Evolutionary conservation across 441 rosid species (phyloP), one percentile per base, ranked within the genome.

Genomic region (Biscutella laevigata): DNA sequence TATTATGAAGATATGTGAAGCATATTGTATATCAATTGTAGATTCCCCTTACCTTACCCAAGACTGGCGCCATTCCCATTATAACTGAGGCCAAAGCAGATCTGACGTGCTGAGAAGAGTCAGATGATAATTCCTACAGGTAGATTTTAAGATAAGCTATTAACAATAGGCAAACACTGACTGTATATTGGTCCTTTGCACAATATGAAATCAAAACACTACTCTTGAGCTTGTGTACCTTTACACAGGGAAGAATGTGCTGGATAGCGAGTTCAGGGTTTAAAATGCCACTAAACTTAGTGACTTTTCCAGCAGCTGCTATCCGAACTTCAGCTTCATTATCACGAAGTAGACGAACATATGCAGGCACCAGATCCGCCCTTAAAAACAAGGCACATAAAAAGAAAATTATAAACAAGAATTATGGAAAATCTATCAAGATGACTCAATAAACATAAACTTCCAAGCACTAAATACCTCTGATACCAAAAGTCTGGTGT

Each of bases 311-410:
- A 34, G 95, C 95, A 65, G 98, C 94, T n/a, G 96, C 98, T 72
- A 88, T 91, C 41, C 96, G 87, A 26, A 91, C 96, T 82, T 91
- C 98, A 71, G 98, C 98, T 69, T 91, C 98, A 62, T 83, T 85
- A 66, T 91, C 98, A 50, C 91, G 89, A 39, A 91, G 96, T 48
- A 91, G 66, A 56, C 83, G 79, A 42, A 85, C 94, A 71, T 88
- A 88, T 16, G 98, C 96, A 67, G 96, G 98, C 39, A 88, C 95
- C 74, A 91, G 63, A 53, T 85, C 95, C 48, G 71, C 53, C 80
- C 98, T 74, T 35, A 4, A 49, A 65, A 2, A 46, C 13, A 48
- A 32, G 33, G 32, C 24, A 17, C 36, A 15, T 6, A 37, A 0
- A 3, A 46, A 35, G 4, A 12, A 44, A 11, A 7, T 9, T n/a